Percentiles rank a stretch among this genome's conserved stretches.
These are phyloP conservation scores for Psidium friedrichsthalianum DNA, from an alignment of 345 rosid species.

Conservation along the genomic window DNA sequence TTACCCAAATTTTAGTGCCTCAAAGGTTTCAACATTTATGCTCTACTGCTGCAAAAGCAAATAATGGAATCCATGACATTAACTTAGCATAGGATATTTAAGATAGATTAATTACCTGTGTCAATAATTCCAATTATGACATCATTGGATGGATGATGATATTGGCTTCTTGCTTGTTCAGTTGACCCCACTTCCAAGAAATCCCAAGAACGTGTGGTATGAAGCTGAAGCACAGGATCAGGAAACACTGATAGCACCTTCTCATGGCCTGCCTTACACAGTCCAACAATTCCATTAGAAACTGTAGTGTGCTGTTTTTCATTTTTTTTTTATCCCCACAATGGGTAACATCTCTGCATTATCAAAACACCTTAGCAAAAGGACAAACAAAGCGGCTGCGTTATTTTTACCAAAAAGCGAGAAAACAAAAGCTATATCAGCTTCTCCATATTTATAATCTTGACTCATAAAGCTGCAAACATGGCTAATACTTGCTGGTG, in stretches of 20 bases:
- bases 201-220: constrained; percentile 89
- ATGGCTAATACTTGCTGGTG: background rate
- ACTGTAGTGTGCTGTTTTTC: background rate
- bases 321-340: too few relatives aligned
- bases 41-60: background rate
- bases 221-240: constrained; percentile 49
- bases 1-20: background rate
- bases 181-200: constrained; percentile 33
- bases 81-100: background rate
- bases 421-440: background rate
- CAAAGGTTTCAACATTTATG: background rate
- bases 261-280: constrained; percentile 25
- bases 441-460: background rate
- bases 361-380: too few relatives aligned
- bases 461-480: background rate
- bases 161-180: background rate
- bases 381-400: too few relatives aligned
- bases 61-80: background rate
- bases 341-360: too few relatives aligned
- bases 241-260: constrained; percentile 56
- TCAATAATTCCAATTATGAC: constrained; percentile 55
- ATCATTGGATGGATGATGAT: constrained; percentile 19
- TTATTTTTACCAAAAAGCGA: too few relatives aligned
- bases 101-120: constrained; percentile 20
- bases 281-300: background rate